A percentile compares a stretch with the other conserved stretches of the same genome.
Conservation (phyloP, 805 yeast genomes). For the Starmerella bombi region DNA sequence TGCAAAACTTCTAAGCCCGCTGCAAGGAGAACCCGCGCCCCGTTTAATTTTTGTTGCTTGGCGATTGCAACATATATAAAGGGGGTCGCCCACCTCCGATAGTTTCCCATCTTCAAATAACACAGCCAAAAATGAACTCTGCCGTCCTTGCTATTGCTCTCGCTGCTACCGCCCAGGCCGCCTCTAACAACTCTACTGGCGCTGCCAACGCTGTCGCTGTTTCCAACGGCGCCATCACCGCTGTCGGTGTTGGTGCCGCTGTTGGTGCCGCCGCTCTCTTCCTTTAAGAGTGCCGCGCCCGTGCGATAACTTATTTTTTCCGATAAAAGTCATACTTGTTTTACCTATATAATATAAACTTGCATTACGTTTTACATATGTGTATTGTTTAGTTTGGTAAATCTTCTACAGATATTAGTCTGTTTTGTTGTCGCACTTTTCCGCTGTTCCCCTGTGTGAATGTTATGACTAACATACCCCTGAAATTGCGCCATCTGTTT, state of each 20-base stretch:
- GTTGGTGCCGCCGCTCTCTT: constrained; percentile 20
- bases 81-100: constrained; percentile 7
- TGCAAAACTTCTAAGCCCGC: not conserved
- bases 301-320: too few species aligned
- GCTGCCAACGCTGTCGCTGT: constrained; percentile 6
- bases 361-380: too few species aligned
- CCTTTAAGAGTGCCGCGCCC: constrained; percentile 9
- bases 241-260: constrained; percentile 17
- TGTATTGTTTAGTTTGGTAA: too few species aligned
- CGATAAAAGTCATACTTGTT: too few species aligned
- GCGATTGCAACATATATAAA: constrained; percentile 5
- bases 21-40: not conserved
- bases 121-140: constrained; percentile 21
- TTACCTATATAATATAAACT: too few species aligned
- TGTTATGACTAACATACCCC: too few species aligned
- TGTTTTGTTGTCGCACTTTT: too few species aligned
- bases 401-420: too few species aligned
- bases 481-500: too few species aligned
- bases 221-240: constrained; percentile 8
- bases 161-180: constrained; percentile 10
- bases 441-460: too few species aligned
- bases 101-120: constrained; percentile 3
- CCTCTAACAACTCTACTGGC: constrained; percentile 4
- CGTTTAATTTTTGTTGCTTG: too few species aligned
- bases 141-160: constrained; percentile 39